phyloP scores from a whole-genome alignment of 352 stramenopile species.

The Globisporangium iwayamae region DNA sequence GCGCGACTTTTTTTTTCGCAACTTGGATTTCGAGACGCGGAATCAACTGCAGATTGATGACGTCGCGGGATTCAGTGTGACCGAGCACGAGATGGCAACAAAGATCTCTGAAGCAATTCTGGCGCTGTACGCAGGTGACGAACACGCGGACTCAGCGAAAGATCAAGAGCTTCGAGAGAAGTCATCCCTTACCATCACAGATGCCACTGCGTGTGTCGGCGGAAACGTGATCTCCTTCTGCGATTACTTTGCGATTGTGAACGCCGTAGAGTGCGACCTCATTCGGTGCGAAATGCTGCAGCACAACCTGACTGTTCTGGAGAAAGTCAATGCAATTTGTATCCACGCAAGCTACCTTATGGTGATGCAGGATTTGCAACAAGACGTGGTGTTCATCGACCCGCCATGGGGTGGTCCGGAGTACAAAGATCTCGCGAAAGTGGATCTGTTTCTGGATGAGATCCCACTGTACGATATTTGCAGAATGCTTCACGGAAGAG shows the following conservation, averaged over 20 bases:
- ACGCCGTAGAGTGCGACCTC: constrained; percentile 66
- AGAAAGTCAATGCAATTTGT: constrained; percentile 57
- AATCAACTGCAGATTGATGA: constrained; percentile 73
- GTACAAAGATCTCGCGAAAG: constrained; percentile 68
- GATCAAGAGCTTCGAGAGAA: constrained; percentile 21
- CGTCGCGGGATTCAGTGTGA: constrained; percentile 75
- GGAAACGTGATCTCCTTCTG: constrained; percentile 82
- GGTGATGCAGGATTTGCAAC: constrained; percentile 64
- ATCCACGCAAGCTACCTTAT: constrained; percentile 63
- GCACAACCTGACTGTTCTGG: constrained; percentile 64
- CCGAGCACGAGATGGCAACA: constrained; percentile 72
- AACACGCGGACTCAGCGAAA: constrained; percentile 10
- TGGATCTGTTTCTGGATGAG: constrained; percentile 68
- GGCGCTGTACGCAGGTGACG: constrained; percentile 28
- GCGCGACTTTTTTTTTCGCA: constrained; percentile 82
- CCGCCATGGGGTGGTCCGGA: constrained; percentile 79
- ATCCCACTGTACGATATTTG: constrained; percentile 66
- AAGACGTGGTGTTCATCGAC: constrained; percentile 83
- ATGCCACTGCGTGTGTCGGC: constrained; percentile 77
- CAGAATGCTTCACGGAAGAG: constrained; percentile 32
- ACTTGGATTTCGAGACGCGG: constrained; percentile 63
- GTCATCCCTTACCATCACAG: constrained; percentile 54
- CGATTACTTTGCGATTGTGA: constrained; percentile 70
- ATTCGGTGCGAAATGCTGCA: constrained; percentile 68
- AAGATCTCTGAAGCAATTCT: constrained; percentile 70